phyloP scores from a whole-genome alignment of 305 asterid species.

The Fraxinus ornus region DNA sequence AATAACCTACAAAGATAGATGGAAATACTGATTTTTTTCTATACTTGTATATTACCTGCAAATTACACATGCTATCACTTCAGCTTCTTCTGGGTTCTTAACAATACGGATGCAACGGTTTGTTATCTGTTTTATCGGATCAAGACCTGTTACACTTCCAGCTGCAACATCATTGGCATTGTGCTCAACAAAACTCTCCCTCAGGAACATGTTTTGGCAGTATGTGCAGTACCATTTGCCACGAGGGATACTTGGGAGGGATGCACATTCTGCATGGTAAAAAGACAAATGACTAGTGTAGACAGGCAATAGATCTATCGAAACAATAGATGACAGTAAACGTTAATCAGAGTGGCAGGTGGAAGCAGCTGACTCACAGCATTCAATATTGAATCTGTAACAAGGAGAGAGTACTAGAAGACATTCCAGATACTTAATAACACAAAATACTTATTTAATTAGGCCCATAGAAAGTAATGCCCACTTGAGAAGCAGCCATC shows the following conservation, averaged over 20 bases:
- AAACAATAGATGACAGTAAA: not conserved
- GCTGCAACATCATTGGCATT: constrained; percentile 93
- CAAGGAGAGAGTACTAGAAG: not conserved
- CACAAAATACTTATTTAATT: not conserved
- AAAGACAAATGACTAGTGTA: not conserved
- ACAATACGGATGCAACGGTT: constrained; percentile 88
- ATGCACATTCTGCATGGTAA: constrained; percentile 79
- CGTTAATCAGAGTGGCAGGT: not conserved
- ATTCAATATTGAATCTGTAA: constrained; percentile 5
- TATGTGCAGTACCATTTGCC: constrained; percentile 97
- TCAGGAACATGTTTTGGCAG: constrained; percentile 86
- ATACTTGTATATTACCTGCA: constrained; percentile 65
- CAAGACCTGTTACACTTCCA: constrained; percentile 74
- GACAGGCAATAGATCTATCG: not conserved
- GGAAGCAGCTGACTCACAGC: not conserved
- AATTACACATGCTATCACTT: constrained; percentile 88
- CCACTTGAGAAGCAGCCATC: constrained; percentile 3
- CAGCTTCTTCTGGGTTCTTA: constrained; percentile 83
- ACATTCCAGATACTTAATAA: not conserved
- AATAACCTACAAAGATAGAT: constrained; percentile 1
- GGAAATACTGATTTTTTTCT: constrained; percentile 4
- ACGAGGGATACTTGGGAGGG: constrained; percentile 66
- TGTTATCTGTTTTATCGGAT: constrained; percentile 75
- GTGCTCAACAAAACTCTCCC: constrained; percentile 68
- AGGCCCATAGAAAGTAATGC: not conserved